Base-by-base conservation (phyloP, 2,329 filamentous ascomycete genomes). In the Diaporthe sp. region DNA sequence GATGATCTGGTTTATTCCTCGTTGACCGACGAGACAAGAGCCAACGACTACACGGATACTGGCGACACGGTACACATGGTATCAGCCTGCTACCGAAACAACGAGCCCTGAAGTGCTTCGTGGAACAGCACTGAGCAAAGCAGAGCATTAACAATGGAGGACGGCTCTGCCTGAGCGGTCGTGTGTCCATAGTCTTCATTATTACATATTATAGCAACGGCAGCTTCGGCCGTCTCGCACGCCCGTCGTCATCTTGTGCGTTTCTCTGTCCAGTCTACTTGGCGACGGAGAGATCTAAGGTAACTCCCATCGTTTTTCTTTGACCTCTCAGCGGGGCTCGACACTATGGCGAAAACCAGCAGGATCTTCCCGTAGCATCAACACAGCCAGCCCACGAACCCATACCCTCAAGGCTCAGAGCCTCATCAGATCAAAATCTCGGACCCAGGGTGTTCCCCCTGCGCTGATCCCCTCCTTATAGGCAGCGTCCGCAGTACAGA, bases 401-500 rank as follows among this genome's bases (percentile, higher is more conserved):
- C 22, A 42, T 69, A 9, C 7, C 37, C 13, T 69, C n/a, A 19
- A 17, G 65, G 15, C 15, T 19, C 34, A 39, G 19, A 46, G 37
- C n/a, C 31, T 25, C 19, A 15, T 73, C 71, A 73, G n/a, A 73
- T 46, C 58, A 73, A 44, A 65, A 73, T 65, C 58, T 73, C 71
- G 22, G 71, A 46, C 28, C 51, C 25, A 6, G 58, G 42, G 51
- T 65, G 71, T 12, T 73, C 71, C 2, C 71, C 71, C 49, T 73
- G 71, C n/a, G 51, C 71, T 5, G 71, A 67, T 2, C 71, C 71
- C 49, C 71, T 73, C 46, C 71, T 73, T 28, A 82, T 80, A 22
- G 82, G 82, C 55, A 84, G 75, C 31, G 78, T 75, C 25, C 78
- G 77, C 42, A 83, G 74, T 42, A 81, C 80, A 25, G 76, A 78